Base-by-base conservation (phyloP, 306 rosid genomes). In the Prunus padus region DNA sequence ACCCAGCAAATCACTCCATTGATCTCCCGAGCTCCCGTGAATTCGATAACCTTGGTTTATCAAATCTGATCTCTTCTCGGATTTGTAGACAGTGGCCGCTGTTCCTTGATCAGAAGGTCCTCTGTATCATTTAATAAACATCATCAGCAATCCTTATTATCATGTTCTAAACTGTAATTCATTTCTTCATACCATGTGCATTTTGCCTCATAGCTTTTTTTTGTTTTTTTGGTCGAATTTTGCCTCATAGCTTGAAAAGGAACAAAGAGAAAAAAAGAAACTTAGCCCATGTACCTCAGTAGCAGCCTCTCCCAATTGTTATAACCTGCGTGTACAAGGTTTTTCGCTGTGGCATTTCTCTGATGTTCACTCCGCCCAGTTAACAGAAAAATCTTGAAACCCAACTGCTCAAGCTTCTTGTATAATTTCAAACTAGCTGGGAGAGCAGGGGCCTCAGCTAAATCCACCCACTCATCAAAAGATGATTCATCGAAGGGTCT, bases 1-100 rank as follows among this genome's bases (percentile, higher is more conserved):
- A 59, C 98, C 97, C 87, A 67, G 11, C 81, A 95, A 83, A 83
- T 88, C 97, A 75, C 95, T 95, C 98, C 98, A 95, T 19, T 90
- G 98, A 83, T 95, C 98, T 40, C 97, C 97, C 4, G 92, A 90
- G 86, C 76, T 88, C 30, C 98, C 98, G 20, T 86, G 96, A 66
- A 95, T 87, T n/a, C 65, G 81, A 65, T 86, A 90, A 26, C 97
- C 97, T 81, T 84, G 87, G 4, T 54, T 44, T 69, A 81, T 52
- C 78, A 95, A 67, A 65, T 89, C 91, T 67, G 69, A 72, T 80
- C 97, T 89, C 93, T 86, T 95, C 88, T 90, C 88, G 12, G 96
- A 92, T 85, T 95, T 95, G 89, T 72, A 95, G 16, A 14, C 79
- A 13, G 22, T 77, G 47, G 98, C 97, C 20, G 79, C 71, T 65